A percentile compares a stretch with the other conserved stretches of the same genome.
Evolutionary conservation across 345 rosid species (phyloP).

Genomic region (Boechera retrofracta): DNA sequence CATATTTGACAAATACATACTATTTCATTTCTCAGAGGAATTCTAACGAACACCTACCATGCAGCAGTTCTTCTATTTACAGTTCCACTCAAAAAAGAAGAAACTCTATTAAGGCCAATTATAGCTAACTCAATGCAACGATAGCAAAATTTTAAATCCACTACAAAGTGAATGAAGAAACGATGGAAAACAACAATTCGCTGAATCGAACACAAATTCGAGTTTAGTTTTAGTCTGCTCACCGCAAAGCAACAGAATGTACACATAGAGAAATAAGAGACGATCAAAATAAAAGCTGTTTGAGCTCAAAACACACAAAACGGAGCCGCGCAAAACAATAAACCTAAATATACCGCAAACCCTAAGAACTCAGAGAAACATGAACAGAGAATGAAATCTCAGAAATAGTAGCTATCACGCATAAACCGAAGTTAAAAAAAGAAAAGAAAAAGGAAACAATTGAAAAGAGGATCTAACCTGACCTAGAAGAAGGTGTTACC

Average conservation of each 20-base stretch:
- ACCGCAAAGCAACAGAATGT: neutral
- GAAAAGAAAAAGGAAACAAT: neutral
- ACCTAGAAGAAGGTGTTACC: neutral
- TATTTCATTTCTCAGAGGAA: conserved; percentile 13
- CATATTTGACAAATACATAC: no score
- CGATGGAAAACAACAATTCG: neutral
- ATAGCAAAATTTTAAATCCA: neutral
- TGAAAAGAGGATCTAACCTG: conserved; percentile 22
- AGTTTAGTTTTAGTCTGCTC: neutral
- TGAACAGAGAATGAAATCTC: neutral
- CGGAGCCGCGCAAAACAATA: neutral
- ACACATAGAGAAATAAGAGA: neutral
- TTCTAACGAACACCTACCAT: conserved; percentile 20
- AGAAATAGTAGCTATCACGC: neutral
- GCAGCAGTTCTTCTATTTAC: neutral
- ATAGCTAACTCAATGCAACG: neutral
- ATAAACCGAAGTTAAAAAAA: neutral
- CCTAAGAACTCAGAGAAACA: neutral
- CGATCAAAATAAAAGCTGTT: neutral
- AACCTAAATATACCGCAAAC: neutral
- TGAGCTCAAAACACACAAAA: neutral
- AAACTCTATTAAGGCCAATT: neutral
- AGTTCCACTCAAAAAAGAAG: neutral
- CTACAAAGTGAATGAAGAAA: neutral
- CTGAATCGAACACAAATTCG: conserved; percentile 9